phyloP scores from a whole-genome alignment of 2,329 filamentous ascomycete species.

The Pseudogymnoascus sp. region DNA sequence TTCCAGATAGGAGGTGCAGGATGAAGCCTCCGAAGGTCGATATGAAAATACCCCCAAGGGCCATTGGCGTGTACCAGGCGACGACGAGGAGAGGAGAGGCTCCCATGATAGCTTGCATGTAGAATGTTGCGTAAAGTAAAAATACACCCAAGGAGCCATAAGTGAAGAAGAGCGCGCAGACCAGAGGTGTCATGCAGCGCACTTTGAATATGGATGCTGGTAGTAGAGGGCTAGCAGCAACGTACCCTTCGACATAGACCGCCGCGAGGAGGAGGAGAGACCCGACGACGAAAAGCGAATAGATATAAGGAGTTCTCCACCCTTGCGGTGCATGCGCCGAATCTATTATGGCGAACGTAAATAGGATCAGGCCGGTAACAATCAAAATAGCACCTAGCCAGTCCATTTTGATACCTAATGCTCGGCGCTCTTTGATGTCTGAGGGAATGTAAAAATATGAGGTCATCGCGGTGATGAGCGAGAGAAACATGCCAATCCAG shows the following conservation, averaged over 20 bases:
- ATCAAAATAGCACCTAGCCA: conserved; percentile 55
- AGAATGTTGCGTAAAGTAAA: conserved; percentile 60
- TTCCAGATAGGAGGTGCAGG: conserved; percentile 46
- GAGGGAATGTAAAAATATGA: conserved; percentile 43
- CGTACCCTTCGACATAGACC: conserved; percentile 64
- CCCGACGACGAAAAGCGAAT: conserved; percentile 55
- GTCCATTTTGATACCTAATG: conserved; percentile 52
- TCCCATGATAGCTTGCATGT: conserved; percentile 47
- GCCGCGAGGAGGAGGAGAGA: conserved; percentile 49
- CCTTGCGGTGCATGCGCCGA: conserved; percentile 58
- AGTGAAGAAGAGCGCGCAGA: conserved; percentile 51
- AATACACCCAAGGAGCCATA: conserved; percentile 63
- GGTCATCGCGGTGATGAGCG: conserved; percentile 37
- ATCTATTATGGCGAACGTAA: conserved; percentile 69
- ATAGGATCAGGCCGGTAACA: conserved; percentile 55
- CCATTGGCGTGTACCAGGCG: conserved; percentile 57
- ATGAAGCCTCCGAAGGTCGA: conserved; percentile 47
- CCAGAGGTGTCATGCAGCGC: conserved; percentile 58
- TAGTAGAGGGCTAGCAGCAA: conserved; percentile 58
- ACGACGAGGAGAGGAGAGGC: conserved; percentile 46
- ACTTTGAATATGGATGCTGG: conserved; percentile 61
- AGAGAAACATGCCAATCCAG: conserved; percentile 51
- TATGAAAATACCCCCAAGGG: conserved; percentile 60
- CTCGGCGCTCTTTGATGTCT: conserved; percentile 32
- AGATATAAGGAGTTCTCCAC: conserved; percentile 68